These are phyloP conservation scores for Arxiozyma heterogenica DNA, from an alignment of 1,139 yeast species.

Conservation along the genomic window DNA sequence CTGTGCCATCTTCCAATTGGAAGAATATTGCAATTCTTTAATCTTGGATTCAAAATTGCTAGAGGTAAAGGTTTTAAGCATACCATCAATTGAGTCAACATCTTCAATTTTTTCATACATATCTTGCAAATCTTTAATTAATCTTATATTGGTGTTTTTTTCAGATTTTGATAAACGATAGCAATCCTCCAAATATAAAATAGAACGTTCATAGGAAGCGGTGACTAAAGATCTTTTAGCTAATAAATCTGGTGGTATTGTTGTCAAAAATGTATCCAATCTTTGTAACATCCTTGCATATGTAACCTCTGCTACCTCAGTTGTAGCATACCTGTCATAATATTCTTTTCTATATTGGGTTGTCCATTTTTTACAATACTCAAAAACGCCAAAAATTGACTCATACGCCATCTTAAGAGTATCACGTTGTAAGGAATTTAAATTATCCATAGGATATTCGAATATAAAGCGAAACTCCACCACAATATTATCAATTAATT, in stretches of 20 bases:
- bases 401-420: slow-evolving; percentile 58
- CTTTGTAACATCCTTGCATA: slow-evolving; percentile 16
- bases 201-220: slow-evolving; percentile 78
- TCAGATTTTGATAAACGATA: slow-evolving; percentile 33
- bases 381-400: slow-evolving; percentile 67
- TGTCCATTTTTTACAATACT: slow-evolving; percentile 76
- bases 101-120: slow-evolving; percentile 86
- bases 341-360: slow-evolving; percentile 31
- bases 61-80: slow-evolving; percentile 63
- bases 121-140: slow-evolving; percentile 51
- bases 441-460: slow-evolving; percentile 36
- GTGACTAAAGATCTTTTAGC: slow-evolving; percentile 78
- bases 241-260: slow-evolving; percentile 58
- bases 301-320: slow-evolving; percentile 22
- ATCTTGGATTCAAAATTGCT: slow-evolving; percentile 64
- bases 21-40: slow-evolving; percentile 72
- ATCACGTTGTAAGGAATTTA: slow-evolving; percentile 47
- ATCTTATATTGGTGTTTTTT: slow-evolving; percentile 24
- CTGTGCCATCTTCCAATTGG: slow-evolving; percentile 80
- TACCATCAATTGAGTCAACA: slow-evolving; percentile 83
- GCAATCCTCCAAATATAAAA: slow-evolving; percentile 78
- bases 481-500: slow-evolving; percentile 39
- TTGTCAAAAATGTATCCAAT: slow-evolving; percentile 40
- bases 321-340: slow-evolving; percentile 20
- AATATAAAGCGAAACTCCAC: slow-evolving; percentile 54